Base-by-base conservation (phyloP, 1,284 basidiomycete species). In the Porodaedalea pini region DNA sequence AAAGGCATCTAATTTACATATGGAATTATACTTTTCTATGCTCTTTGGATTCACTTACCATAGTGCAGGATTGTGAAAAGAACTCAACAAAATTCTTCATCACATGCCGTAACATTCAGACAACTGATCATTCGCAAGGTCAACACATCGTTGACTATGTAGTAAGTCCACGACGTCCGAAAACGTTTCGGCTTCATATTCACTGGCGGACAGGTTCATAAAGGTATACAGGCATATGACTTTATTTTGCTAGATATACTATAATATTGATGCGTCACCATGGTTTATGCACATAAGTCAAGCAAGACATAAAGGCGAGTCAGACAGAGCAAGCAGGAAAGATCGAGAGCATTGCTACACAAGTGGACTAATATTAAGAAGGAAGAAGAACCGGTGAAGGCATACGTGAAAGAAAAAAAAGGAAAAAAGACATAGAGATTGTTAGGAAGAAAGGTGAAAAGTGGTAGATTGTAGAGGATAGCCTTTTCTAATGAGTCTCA, bases 311-410 rank as follows among this genome's bases (percentile, higher is more conserved):
- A 15, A 11, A 21, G 27, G 15, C 10, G 25, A 44, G 44, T 13
- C n/a, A 44, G 37, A 51, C 23, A 4, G 21, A 23, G 13, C 7
- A 32, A 8, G 40, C 27, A 51, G 21, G 29, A 40, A 43, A 51
- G 25, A 50, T 6, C 39, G 47, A 48, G 23, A 51, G 21, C 34
- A 44, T 43, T 51, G 55, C 36, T 56, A 51, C 39, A 56, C 13
- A 21, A 25, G 8, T 36, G 21, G 21, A n/a, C 45, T 2, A 47
- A 44, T 44, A 11, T 23, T 19, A 27, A 19, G 34, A 49, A 49
- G 29, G 37, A 19, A 40, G n/a, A 43, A 31, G 15, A 39, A 34
- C n/a, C n/a, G n/a, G n/a, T n/a, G n/a, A n/a, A n/a, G n/a, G n/a
- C n/a, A n/a, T n/a, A n/a, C n/a, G 47, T 29, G 36, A 23, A 48